These are phyloP conservation scores for Leishmania martiniquensis DNA, from an alignment of 208 protist species.

Conservation along the genomic window DNA sequence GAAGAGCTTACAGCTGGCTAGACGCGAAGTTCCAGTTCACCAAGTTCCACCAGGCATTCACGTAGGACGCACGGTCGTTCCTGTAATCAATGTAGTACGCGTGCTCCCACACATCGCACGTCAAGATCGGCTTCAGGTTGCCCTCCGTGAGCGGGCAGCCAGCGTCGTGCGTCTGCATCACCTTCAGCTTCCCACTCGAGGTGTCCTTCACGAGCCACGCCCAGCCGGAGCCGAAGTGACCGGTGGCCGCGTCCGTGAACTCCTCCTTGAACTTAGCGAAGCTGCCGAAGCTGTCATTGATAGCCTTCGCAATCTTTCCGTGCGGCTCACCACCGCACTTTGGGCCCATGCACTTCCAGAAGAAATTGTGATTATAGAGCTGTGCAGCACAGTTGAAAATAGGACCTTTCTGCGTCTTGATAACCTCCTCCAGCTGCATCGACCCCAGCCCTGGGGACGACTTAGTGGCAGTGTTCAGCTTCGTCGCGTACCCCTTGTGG, in stretches of 20 bases:
- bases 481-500: slow-evolving; percentile 91
- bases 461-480: slow-evolving; percentile 87
- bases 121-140: slow-evolving; percentile 78
- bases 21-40: slow-evolving; percentile 96
- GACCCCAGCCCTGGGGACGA: slow-evolving; percentile 54
- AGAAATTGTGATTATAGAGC: slow-evolving; percentile 96
- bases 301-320: slow-evolving; percentile 68
- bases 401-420: slow-evolving; percentile 79
- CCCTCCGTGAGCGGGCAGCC: slow-evolving; percentile 73
- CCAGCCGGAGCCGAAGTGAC: slow-evolving; percentile 96
- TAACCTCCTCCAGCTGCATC: slow-evolving; percentile 87
- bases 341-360: slow-evolving; percentile 89
- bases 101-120: slow-evolving; percentile 96
- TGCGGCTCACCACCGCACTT: slow-evolving; percentile 62
- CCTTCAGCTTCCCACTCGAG: slow-evolving; percentile 78
- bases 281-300: slow-evolving; percentile 81
- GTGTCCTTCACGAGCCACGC: slow-evolving; percentile 94
- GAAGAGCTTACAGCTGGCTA: slow-evolving; percentile 45
- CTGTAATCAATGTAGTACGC: slow-evolving; percentile 97
- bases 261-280: slow-evolving; percentile 94
- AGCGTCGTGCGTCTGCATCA: slow-evolving; percentile 85
- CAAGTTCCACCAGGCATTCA: slow-evolving; percentile 93
- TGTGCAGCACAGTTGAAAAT: slow-evolving; percentile 94
- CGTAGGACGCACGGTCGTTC: slow-evolving; percentile 91
- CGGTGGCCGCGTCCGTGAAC: slow-evolving; percentile 83